Evolutionary conservation across 768 basidiomycete genomes (phyloP).

Genomic region (Pisolithus orientalis): DNA sequence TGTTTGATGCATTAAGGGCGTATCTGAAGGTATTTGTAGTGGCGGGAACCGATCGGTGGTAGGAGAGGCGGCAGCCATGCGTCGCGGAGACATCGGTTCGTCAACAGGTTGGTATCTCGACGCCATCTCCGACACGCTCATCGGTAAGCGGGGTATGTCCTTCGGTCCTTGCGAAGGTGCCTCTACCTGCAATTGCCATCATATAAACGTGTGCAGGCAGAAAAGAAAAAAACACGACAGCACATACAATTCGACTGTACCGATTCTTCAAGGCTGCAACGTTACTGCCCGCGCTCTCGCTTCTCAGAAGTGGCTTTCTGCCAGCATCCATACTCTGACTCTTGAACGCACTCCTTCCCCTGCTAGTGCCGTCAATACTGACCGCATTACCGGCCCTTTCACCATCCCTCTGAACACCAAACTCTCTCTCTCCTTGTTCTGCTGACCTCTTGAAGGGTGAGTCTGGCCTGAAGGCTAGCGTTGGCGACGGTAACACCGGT

Average conservation of each 20-base stretch:
- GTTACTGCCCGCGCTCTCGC: constrained; percentile 50
- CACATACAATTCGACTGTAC: constrained; percentile 51
- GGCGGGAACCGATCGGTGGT: constrained; percentile 21
- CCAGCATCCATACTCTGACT: constrained; percentile 26
- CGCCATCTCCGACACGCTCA: constrained; percentile 60
- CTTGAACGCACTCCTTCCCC: constrained; percentile 12
- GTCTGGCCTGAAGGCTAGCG: constrained; percentile 4
- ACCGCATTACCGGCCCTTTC: constrained; percentile 28
- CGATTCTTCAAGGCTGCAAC: constrained; percentile 67
- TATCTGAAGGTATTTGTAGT: constrained; percentile 10
- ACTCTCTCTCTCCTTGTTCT: constrained; percentile 26
- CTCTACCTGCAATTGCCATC: constrained; percentile 43
- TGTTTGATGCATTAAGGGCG: constrained; percentile 8
- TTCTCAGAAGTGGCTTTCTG: constrained; percentile 38
- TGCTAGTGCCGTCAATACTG: constrained; percentile 18
- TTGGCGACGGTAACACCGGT: background rate
- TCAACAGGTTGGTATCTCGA: constrained; percentile 51
- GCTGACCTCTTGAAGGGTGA: constrained; percentile 17
- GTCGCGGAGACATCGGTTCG: constrained; percentile 36
- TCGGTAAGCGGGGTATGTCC: constrained; percentile 57
- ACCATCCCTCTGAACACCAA: constrained; percentile 22
- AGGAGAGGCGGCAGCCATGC: constrained; percentile 31
- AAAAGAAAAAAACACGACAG: background rate
- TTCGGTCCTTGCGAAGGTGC: constrained; percentile 49
- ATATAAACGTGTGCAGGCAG: background rate